Evolutionary conservation across 2,329 filamentous ascomycete species (phyloP).

Genomic region (Penicillium sp.): DNA sequence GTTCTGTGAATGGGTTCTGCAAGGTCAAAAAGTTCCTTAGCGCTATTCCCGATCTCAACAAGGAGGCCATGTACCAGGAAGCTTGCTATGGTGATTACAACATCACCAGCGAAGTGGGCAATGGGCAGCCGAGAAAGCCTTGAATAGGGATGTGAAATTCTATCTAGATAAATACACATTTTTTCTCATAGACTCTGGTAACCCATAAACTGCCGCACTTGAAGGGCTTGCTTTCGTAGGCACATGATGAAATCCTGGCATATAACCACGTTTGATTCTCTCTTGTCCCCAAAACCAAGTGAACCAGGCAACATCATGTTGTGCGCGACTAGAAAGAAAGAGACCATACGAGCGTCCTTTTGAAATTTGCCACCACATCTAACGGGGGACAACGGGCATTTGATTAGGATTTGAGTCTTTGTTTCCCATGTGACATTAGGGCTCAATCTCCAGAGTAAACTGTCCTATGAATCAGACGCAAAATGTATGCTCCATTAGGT

Average conservation of each 20-base stretch:
- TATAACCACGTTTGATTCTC: neutral
- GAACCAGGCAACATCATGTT: neutral
- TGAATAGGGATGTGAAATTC: neutral
- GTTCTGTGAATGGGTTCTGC: slow-evolving; percentile 30
- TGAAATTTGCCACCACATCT: no score
- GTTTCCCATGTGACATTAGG: neutral
- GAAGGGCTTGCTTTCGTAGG: neutral
- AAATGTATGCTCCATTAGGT: neutral
- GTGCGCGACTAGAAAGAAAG: neutral
- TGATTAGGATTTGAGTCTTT: no score
- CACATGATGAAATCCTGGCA: neutral
- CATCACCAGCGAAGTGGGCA: slow-evolving; percentile 24
- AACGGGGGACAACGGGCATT: no score
- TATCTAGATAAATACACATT: neutral
- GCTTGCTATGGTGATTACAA: slow-evolving; percentile 32
- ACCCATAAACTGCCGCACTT: neutral
- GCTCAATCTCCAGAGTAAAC: neutral
- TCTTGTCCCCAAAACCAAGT: neutral
- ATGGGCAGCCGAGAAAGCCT: slow-evolving; percentile 13
- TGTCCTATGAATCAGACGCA: neutral
- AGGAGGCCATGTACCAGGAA: slow-evolving; percentile 29
- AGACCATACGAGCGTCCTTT: no score
- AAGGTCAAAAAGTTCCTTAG: slow-evolving; percentile 25
- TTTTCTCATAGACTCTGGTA: neutral
- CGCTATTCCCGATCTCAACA: slow-evolving; percentile 21